Evolutionary conservation across 306 rosid species (phyloP).

Genomic region (Erythrophleum fordii): DNA sequence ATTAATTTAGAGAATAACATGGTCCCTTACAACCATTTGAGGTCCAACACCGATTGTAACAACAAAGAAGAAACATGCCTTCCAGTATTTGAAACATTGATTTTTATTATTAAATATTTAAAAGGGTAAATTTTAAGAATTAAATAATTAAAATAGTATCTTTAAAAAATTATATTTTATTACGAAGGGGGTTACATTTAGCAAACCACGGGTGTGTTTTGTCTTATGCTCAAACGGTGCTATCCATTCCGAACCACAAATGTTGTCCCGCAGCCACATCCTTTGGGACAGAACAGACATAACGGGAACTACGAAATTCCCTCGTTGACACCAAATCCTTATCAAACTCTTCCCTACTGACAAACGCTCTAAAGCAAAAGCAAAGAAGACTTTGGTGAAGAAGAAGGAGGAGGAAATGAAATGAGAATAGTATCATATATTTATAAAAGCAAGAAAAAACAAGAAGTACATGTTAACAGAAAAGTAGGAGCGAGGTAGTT

Average conservation of each 20-base stretch:
- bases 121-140: too few species aligned
- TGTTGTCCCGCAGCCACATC: not conserved
- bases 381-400: not conserved
- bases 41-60: not conserved
- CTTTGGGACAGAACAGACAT: not conserved
- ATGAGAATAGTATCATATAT: not conserved
- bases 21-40: not conserved
- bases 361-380: not conserved
- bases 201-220: not conserved
- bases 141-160: too few species aligned
- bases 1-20: not conserved
- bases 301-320: not conserved
- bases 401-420: not conserved
- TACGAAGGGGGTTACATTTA: not conserved
- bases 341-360: not conserved
- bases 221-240: not conserved
- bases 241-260: constrained; percentile 12
- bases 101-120: too few species aligned
- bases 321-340: not conserved
- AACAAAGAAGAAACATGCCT: not conserved
- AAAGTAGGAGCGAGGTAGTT: not conserved
- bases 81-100: too few species aligned
- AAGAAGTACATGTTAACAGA: not conserved
- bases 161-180: too few species aligned
- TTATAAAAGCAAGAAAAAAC: too few species aligned